Evolutionary conservation across 192 early-diverging fungal genomes (phyloP), one percentile per base, ranked within the genome.

Genomic region (Backusella australiensis): DNA sequence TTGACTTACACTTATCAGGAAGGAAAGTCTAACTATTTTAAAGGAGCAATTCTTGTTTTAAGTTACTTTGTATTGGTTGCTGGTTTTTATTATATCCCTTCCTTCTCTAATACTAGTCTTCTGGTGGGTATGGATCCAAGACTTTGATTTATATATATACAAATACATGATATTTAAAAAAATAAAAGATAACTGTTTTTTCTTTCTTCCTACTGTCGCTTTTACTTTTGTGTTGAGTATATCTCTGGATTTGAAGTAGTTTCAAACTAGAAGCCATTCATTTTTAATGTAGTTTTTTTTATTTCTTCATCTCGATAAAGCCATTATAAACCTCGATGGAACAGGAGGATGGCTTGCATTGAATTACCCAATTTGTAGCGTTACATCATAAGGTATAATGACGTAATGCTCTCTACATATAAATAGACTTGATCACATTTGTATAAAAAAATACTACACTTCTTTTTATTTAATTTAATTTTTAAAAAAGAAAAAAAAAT

Each of bases 21-120:
- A 83, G 96, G 96, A 77, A 97, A 94, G 82, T 86, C 90, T 65
- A 98, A 99, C 84, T 98, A 99, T 85, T 99, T 99, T 81, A 98
- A 99, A 85, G 97, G 96, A 52, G 84, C 90, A 5, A 95, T 99
- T 67, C 84, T 99, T 73, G 88, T 96, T 41, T 79, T 98, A 36
- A 92, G 91, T 52, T 99, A 99, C 82, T 82, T 82, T 65, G 91
- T 98, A 12, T 86, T 97, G 75, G 87, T 96, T 79, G 88, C 88
- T 14, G 92, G 90, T 6, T 96, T 94, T 81, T 89, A 86, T 38
- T 99, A 89, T 82, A 91, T 89, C 53, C 91, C 93, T 59, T 70
- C 80, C 19, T 77, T 77, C 17, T 74, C 76, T 35, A 68, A 77
- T 39, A 72, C 69, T 34, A 76, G 74, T 42, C 69, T 80, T 34